Evolutionary conservation across 148 eudicot species (phyloP).

Genomic region (Oxyria digyna): DNA sequence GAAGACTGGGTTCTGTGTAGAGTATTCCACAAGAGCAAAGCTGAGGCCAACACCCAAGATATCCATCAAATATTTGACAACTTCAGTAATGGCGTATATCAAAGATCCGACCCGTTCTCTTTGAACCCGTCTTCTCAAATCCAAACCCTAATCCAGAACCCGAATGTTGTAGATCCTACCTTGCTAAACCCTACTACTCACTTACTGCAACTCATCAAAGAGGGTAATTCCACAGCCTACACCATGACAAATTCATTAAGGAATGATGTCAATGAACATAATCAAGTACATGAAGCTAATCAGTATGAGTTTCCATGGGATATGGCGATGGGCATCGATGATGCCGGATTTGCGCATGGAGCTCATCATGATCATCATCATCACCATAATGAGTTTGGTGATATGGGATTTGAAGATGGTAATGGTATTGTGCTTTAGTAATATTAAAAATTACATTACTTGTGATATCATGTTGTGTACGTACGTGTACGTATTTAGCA

Average conservation of each 20-base stretch:
- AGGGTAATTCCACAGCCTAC: conserved; percentile 1
- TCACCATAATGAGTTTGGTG: conserved; percentile 23
- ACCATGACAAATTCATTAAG: conserved; percentile 7
- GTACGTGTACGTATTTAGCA: background rate
- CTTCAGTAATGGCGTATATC: conserved; percentile 6
- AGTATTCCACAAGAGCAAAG: conserved; percentile 76
- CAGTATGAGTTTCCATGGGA: conserved; percentile 40
- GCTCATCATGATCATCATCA: conserved; percentile 11
- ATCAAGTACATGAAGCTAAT: conserved; percentile 10
- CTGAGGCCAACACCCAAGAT: conserved; percentile 26
- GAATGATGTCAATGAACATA: conserved; percentile 16
- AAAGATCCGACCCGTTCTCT: conserved; percentile 19
- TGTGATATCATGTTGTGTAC: background rate
- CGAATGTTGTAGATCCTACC: background rate
- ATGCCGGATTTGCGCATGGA: conserved; percentile 17
- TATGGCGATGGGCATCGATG: conserved; percentile 40
- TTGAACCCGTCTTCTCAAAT: conserved; percentile 15
- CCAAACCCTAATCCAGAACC: conserved; percentile 15
- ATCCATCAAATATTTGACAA: conserved; percentile 23
- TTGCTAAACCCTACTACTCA: conserved; percentile 17
- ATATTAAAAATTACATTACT: background rate
- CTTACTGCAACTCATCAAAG: conserved; percentile 17
- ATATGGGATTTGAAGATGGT: conserved; percentile 40
- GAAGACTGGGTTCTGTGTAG: conserved; percentile 98
- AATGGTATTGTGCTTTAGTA: conserved; percentile 12